Evolutionary conservation across 2,329 filamentous ascomycete species (phyloP).

Genomic region (Trichoderma harzianum): DNA sequence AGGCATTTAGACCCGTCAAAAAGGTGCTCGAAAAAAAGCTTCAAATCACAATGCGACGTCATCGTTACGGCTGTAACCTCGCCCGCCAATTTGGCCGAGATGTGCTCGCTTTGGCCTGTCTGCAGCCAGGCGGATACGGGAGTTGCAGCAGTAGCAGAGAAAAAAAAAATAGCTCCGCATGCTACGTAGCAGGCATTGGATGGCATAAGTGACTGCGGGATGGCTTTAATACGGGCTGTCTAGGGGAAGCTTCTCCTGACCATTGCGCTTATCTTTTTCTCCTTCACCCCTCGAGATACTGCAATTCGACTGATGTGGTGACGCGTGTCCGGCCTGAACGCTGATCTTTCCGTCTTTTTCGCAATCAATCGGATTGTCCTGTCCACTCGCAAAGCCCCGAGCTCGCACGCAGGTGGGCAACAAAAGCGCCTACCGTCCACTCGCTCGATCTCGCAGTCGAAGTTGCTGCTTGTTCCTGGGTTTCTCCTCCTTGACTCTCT

Average conservation of each 20-base stretch:
- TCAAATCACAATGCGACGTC: slow-evolving; percentile 12
- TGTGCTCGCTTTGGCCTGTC: neutral
- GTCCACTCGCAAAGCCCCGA: neutral
- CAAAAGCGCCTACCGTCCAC: slow-evolving; percentile 15
- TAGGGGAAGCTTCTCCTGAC: slow-evolving; percentile 11
- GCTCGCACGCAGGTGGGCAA: slow-evolving; percentile 1
- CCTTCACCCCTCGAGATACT: neutral
- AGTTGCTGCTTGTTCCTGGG: neutral
- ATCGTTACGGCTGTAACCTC: slow-evolving; percentile 15
- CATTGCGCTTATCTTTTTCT: slow-evolving; percentile 1
- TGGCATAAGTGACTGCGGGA: neutral
- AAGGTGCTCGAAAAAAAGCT: neutral
- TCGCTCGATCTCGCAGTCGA: neutral
- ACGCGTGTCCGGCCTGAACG: neutral
- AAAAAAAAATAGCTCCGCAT: neutral
- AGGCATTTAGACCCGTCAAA: slow-evolving; percentile 1
- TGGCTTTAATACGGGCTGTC: neutral
- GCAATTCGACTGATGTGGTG: neutral
- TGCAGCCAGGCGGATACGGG: slow-evolving; percentile 13
- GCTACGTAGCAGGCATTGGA: slow-evolving; percentile 13
- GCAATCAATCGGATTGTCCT: neutral
- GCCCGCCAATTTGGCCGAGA: slow-evolving; percentile 14
- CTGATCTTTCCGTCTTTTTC: neutral
- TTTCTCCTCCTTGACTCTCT: neutral
- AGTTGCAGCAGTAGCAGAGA: neutral